Evolutionary conservation across 2,329 filamentous ascomycete species (phyloP).

Genomic region (Talaromyces sp.): DNA sequence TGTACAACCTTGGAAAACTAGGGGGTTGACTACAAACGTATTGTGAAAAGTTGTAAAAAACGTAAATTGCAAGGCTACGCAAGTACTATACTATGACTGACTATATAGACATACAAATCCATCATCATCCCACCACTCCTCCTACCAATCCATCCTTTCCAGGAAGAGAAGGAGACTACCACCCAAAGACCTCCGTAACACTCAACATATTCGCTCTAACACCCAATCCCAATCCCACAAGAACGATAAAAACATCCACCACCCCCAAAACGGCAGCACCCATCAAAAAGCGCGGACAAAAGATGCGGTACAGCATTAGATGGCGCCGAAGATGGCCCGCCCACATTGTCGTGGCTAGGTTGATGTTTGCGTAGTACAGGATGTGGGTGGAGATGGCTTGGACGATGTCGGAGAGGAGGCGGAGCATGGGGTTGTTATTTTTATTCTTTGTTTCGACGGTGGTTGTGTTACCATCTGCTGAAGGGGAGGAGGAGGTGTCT

Average conservation of each 20-base stretch:
- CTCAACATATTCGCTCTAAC: constrained; percentile 74
- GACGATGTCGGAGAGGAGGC: constrained; percentile 66
- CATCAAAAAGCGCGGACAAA: constrained; percentile 86
- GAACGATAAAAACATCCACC: constrained; percentile 71
- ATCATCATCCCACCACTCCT: neutral
- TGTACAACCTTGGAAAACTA: neutral
- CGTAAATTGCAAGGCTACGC: neutral
- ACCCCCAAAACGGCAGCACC: constrained; percentile 69
- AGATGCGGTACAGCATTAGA: constrained; percentile 95
- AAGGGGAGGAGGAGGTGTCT: constrained; percentile 27
- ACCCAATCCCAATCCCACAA: constrained; percentile 67
- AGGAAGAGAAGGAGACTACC: constrained; percentile 39
- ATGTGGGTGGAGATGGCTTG: constrained; percentile 73
- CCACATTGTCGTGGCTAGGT: constrained; percentile 84
- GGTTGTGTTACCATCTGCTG: neutral
- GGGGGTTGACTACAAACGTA: neutral
- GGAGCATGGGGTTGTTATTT: constrained; percentile 27
- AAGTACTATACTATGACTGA: neutral
- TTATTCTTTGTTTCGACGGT: neutral
- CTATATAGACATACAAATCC: neutral
- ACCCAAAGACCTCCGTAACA: constrained; percentile 86
- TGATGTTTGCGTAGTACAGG: constrained; percentile 78
- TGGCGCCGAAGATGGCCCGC: constrained; percentile 83
- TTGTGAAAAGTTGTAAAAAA: neutral
- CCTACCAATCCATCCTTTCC: neutral